Conservation (phyloP, 1,284 basidiomycete genomes). For the Cutaneotrichosporon cavernicola region DNA sequence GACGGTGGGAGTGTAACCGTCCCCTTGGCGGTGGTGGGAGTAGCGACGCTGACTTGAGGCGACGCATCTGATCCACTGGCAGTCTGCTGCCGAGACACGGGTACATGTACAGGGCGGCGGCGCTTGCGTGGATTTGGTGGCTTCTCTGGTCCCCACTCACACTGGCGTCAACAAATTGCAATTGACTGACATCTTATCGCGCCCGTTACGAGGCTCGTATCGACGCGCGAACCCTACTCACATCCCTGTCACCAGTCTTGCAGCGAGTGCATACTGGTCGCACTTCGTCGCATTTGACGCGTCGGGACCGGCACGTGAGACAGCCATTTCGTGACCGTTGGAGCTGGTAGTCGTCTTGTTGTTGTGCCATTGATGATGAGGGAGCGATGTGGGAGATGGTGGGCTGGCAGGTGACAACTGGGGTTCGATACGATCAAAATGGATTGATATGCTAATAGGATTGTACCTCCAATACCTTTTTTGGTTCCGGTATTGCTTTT, state of each 20-base stretch:
- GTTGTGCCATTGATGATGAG: slow-evolving; percentile 4
- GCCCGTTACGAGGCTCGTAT: slow-evolving; percentile 7
- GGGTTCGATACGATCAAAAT: no score
- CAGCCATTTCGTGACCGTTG: slow-evolving; percentile 37
- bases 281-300: slow-evolving; percentile 46
- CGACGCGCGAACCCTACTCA: slow-evolving; percentile 19
- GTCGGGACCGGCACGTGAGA: slow-evolving; percentile 42
- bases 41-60: not conserved
- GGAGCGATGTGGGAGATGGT: not conserved
- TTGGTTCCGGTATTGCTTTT: no score
- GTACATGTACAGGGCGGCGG: not conserved
- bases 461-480: no score
- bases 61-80: not conserved
- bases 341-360: slow-evolving; percentile 18
- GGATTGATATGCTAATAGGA: no score
- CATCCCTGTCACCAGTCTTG: slow-evolving; percentile 32
- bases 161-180: slow-evolving; percentile 14
- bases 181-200: not conserved
- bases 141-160: slow-evolving; percentile 25
- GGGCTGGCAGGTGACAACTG: no score
- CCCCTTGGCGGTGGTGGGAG: not conserved
- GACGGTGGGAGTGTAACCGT: not conserved
- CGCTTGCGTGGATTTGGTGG: slow-evolving; percentile 25
- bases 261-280: slow-evolving; percentile 33
- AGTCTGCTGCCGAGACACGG: not conserved